Conservation (phyloP, 2,329 filamentous ascomycete species). For the Neopestalotiopsis clavispora region DNA sequence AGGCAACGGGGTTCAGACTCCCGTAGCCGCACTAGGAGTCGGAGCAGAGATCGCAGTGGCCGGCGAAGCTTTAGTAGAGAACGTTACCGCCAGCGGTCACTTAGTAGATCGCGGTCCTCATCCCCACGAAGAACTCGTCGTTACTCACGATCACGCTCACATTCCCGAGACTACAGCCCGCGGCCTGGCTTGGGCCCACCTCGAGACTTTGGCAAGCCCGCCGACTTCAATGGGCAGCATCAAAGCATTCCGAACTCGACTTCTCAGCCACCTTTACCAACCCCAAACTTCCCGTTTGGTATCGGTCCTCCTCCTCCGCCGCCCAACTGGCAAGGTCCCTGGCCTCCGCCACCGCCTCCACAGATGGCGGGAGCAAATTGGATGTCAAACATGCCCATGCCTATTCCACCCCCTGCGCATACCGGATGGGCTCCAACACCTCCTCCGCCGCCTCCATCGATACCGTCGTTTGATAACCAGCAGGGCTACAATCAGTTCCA, state of each 20-base stretch:
- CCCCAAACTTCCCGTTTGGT: constrained; percentile 6
- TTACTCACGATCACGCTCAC: constrained; percentile 25
- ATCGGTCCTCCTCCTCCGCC: constrained; percentile 16
- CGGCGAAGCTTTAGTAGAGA: constrained; percentile 26
- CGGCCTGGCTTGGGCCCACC: background rate
- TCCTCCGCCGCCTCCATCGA: constrained; percentile 17
- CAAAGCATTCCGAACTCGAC: constrained; percentile 1
- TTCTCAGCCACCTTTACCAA: constrained; percentile 7
- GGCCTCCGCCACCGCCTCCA: constrained; percentile 20
- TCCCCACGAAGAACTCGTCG: constrained; percentile 30
- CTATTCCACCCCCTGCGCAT: background rate
- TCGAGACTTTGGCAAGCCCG: background rate
- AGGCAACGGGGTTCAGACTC: constrained; percentile 44
- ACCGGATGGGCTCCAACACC: constrained; percentile 4
- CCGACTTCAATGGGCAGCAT: background rate
- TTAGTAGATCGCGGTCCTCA: constrained; percentile 35
- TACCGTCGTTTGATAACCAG: constrained; percentile 13
- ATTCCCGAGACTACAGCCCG: constrained; percentile 19
- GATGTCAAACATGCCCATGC: constrained; percentile 12
- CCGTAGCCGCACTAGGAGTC: constrained; percentile 37
- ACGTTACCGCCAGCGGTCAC: constrained; percentile 31
- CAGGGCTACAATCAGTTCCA: constrained; percentile 12
- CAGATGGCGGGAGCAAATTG: constrained; percentile 14
- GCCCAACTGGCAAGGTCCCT: constrained; percentile 20
- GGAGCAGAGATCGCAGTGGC: constrained; percentile 29